phyloP scores from a whole-genome alignment of 2,329 filamentous ascomycete species.

The Sporothrix variecibatus region DNA sequence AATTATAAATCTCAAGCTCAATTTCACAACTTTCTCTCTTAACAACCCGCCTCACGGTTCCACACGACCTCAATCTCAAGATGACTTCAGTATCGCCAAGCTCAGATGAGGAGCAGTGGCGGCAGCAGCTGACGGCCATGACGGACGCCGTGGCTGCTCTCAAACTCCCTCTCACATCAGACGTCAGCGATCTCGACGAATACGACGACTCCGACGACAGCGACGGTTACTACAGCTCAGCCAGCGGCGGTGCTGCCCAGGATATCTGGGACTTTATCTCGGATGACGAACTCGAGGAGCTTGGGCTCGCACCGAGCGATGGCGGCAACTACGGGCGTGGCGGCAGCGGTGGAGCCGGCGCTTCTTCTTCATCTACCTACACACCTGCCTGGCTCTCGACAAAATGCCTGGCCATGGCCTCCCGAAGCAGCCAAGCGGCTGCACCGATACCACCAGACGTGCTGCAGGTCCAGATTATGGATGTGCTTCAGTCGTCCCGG shows the following conservation, averaged over 20 bases:
- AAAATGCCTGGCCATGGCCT: slow-evolving; percentile 68
- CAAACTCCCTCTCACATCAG: slow-evolving; percentile 46
- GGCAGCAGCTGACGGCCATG: slow-evolving; percentile 83
- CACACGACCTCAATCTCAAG: background rate
- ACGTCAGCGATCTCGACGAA: slow-evolving; percentile 35
- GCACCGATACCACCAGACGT: slow-evolving; percentile 54
- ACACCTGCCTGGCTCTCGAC: slow-evolving; percentile 69
- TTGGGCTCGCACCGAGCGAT: slow-evolving; percentile 49
- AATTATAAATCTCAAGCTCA: background rate
- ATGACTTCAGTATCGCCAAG: slow-evolving; percentile 22
- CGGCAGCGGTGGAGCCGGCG: slow-evolving; percentile 35
- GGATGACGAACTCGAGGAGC: slow-evolving; percentile 67
- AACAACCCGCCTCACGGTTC: background rate
- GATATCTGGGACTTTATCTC: slow-evolving; percentile 94
- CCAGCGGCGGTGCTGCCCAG: slow-evolving; percentile 58
- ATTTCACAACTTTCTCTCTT: slow-evolving; percentile 1
- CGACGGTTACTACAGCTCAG: slow-evolving; percentile 61
- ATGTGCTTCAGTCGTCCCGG: slow-evolving; percentile 67
- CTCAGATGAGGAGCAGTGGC: slow-evolving; percentile 62
- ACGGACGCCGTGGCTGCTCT: slow-evolving; percentile 77
- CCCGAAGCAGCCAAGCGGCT: slow-evolving; percentile 61
- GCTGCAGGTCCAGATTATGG: slow-evolving; percentile 76
- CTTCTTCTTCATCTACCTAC: slow-evolving; percentile 42
- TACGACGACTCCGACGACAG: slow-evolving; percentile 60
- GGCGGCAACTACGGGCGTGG: slow-evolving; percentile 27